Evolutionary conservation across 192 early-diverging fungal genomes (phyloP).

Genomic region (Phlyctochytrium planicorne): DNA sequence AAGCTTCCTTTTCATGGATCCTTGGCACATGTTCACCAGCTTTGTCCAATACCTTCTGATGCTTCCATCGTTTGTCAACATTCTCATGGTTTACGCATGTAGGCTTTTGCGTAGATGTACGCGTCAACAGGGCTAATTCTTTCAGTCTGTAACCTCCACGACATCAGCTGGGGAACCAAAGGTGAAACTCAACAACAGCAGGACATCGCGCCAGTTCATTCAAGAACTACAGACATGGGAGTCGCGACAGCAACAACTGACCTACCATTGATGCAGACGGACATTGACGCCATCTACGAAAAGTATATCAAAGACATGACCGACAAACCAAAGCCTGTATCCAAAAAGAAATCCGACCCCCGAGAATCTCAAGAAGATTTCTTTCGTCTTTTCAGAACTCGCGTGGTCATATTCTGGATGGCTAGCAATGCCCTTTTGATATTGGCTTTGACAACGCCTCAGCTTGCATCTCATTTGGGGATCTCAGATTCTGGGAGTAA

Average conservation of each 20-base stretch:
- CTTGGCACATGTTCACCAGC: conserved; percentile 54
- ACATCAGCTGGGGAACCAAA: conserved; percentile 63
- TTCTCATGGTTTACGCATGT: conserved; percentile 59
- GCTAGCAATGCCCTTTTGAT: conserved; percentile 44
- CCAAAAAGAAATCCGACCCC: neutral
- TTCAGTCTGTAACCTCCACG: conserved; percentile 52
- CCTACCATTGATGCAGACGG: conserved; percentile 42
- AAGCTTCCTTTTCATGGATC: conserved; percentile 46
- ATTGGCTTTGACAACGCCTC: conserved; percentile 36
- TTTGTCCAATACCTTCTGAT: conserved; percentile 48
- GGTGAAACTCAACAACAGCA: conserved; percentile 32
- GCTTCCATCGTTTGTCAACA: conserved; percentile 48
- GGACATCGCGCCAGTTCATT: conserved; percentile 34
- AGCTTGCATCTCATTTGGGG: conserved; percentile 16
- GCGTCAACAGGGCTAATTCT: neutral
- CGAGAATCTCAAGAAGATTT: conserved; percentile 41
- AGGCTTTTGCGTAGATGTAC: conserved; percentile 22
- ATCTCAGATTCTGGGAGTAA: neutral
- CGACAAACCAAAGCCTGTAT: neutral
- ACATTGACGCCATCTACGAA: conserved; percentile 49
- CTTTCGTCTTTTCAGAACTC: conserved; percentile 49
- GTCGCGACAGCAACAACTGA: conserved; percentile 35
- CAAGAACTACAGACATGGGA: conserved; percentile 24
- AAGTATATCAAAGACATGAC: conserved; percentile 29
- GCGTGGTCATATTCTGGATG: conserved; percentile 48